Conservation (phyloP, 1,139 yeast species). For the Kodamaea arcana region DNA sequence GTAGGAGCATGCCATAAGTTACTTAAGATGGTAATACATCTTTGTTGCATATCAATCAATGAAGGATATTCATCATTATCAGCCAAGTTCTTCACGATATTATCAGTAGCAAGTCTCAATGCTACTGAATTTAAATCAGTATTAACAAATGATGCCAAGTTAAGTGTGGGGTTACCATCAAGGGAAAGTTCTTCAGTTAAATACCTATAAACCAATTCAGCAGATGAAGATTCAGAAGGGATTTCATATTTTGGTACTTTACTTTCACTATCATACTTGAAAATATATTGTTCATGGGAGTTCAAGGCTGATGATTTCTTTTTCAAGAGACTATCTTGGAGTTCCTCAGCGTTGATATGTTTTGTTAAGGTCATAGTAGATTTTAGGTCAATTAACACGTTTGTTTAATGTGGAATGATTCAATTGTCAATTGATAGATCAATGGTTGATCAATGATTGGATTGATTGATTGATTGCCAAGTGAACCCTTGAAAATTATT, state of each 20-base stretch:
- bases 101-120: constrained; percentile 54
- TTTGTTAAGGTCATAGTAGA: constrained; percentile 28
- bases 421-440: too few relatives aligned
- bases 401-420: too few relatives aligned
- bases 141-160: constrained; percentile 86
- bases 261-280: constrained; percentile 30
- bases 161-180: constrained; percentile 82
- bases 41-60: constrained; percentile 69
- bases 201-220: constrained; percentile 54
- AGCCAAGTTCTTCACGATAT: constrained; percentile 81
- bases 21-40: constrained; percentile 78
- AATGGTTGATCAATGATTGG: too few relatives aligned
- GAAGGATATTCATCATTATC: constrained; percentile 94
- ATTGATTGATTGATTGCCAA: too few relatives aligned
- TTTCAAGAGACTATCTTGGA: constrained; percentile 24
- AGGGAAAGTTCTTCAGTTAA: constrained; percentile 70
- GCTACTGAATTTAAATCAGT: constrained; percentile 55
- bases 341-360: constrained; percentile 25
- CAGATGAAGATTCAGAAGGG: constrained; percentile 53
- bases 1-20: constrained; percentile 77
- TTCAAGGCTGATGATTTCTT: constrained; percentile 16
- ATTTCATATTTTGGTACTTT: constrained; percentile 49
- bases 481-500: too few relatives aligned
- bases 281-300: constrained; percentile 29
- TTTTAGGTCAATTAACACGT: too few relatives aligned